Base-by-base conservation (phyloP, 805 yeast genomes). In the Wickerhamiella dianesei region DNA sequence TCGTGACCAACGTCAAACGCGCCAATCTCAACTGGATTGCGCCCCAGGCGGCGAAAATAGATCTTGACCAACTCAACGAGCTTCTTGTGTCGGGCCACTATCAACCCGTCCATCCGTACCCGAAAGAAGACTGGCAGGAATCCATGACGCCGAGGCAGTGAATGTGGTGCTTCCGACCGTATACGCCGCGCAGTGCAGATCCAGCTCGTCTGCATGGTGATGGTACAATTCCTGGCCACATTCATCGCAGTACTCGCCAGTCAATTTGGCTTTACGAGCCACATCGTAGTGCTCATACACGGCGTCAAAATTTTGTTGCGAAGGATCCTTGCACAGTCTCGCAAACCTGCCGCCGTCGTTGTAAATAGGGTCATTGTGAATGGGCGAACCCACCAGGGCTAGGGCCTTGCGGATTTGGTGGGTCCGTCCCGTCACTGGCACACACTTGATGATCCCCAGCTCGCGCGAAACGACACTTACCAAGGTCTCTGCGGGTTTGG, bases 331-430 rank as follows among this genome's bases (percentile, higher is more conserved):
- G 37, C 47, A 47, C 9, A 57, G 48, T 3, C 18, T 6, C 4
- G 16, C 17, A 22, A 42, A 46, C 40, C 42, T 43, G 14, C 50
- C 44, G 4, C 49, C 51, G 25, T 56, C 55, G 4, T 87, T 77
- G 58, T 87, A 89, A 2, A 87, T 69, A 2, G 94, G 94, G 62
- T 89, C 98, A 59, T 92, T 87, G 2, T 79, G 83, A 40, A 89
- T 89, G 0, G 97, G 96, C 58, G 69, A 73, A 0, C 96, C 96
- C 6, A 87, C 55, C 50, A 72, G 77, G 59, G 87, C 94, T 48
- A 92, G 66, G 66, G 92, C 98, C 3, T 89, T 94, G 52, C 98
- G 68, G 44, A 89, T 87, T 59, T 89, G 98, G 62, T 89, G 98
- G 0, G 96, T 85, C 56, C 97, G 72, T 0, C 98, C 98, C 0